Percentiles rank a stretch among this genome's conserved stretches.
These are phyloP conservation scores for Pythium myriotylum DNA, from an alignment of 352 stramenopile genomes.

Conservation along the genomic window DNA sequence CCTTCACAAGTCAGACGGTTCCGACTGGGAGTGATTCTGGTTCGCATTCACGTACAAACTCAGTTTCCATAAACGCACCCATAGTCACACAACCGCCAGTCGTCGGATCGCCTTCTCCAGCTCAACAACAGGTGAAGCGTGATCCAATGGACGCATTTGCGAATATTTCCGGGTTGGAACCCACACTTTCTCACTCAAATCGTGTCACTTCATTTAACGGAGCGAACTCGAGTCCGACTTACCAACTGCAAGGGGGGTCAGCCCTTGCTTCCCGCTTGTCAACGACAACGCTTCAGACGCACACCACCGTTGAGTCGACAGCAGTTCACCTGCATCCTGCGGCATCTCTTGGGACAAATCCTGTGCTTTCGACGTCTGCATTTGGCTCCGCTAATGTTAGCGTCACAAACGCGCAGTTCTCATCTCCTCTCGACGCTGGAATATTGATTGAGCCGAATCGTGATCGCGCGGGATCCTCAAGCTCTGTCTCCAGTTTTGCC, in stretches of 20 bases:
- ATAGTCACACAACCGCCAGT: neutral
- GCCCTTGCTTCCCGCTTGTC: neutral
- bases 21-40: neutral
- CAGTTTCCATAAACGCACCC: conserved; percentile 15
- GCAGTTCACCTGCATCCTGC: conserved; percentile 7
- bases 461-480: conserved; percentile 22
- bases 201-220: conserved; percentile 14
- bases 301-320: neutral
- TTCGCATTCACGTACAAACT: conserved; percentile 18
- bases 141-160: conserved; percentile 69
- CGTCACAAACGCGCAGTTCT: neutral
- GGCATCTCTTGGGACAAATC: neutral
- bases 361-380: conserved; percentile 4
- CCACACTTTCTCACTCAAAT: conserved; percentile 17
- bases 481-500: conserved; percentile 26
- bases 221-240: conserved; percentile 7
- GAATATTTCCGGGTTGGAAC: conserved; percentile 40
- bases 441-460: conserved; percentile 6
- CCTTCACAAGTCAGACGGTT: neutral
- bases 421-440: neutral
- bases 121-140: neutral
- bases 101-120: neutral
- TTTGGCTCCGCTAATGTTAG: conserved; percentile 7
- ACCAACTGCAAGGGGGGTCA: neutral
- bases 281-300: neutral